Percentiles rank a stretch among this genome's conserved stretches.
Conservation (phyloP, 2,329 filamentous ascomycete species). For the Lasiodiplodia hormozganensis region DNA sequence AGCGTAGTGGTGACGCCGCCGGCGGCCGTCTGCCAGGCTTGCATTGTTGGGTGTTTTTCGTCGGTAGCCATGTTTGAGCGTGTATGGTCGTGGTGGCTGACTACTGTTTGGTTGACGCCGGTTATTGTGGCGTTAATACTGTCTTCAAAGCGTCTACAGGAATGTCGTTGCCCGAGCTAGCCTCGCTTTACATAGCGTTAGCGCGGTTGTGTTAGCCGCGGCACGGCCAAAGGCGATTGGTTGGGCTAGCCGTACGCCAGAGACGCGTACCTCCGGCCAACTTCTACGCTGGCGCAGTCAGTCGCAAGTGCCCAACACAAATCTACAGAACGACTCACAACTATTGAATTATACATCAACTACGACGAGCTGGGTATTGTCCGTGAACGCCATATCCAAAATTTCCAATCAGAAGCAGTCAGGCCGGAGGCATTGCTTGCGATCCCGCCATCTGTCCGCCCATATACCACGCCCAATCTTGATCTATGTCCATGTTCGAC, state of each 20-base stretch:
- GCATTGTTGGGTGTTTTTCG: conserved; percentile 53
- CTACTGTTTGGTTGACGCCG: no score
- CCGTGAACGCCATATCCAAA: conserved; percentile 1
- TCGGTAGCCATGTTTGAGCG: neutral
- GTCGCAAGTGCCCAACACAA: neutral
- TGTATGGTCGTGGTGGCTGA: neutral
- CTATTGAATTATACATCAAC: neutral
- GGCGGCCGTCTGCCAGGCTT: conserved; percentile 63
- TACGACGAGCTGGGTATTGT: neutral
- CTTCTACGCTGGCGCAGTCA: no score
- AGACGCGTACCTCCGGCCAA: no score
- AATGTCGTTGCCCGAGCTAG: no score
- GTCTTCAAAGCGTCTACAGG: neutral
- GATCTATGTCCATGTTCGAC: conserved; percentile 40
- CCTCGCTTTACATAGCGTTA: no score
- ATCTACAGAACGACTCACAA: neutral
- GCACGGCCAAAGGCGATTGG: no score
- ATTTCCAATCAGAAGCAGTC: neutral
- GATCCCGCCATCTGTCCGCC: conserved; percentile 35
- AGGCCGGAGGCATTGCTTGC: neutral
- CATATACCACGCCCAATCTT: conserved; percentile 51
- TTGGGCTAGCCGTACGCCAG: no score
- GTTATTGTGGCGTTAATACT: neutral
- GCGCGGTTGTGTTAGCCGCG: no score
- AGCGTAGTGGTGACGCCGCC: conserved; percentile 51